phyloP scores from a whole-genome alignment of 305 asterid species.

The Fraxinus albicans region DNA sequence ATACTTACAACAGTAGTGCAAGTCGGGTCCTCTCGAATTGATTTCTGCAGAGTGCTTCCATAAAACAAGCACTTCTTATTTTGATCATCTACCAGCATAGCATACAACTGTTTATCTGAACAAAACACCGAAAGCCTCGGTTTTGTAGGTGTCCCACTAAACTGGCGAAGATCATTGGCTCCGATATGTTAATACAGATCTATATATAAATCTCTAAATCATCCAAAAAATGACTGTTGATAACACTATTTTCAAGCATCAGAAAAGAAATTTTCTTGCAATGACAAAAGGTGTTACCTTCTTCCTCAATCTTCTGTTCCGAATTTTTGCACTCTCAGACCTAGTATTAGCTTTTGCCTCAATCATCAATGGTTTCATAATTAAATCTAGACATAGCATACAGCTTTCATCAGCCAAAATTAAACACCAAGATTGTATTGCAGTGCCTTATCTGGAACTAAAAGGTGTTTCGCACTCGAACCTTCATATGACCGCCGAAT shows the following conservation, averaged over 20 bases:
- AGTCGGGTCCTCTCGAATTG: slow-evolving; percentile 53
- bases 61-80: slow-evolving; percentile 71
- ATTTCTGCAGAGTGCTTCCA: slow-evolving; percentile 76
- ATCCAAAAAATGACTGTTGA: not conserved
- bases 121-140: slow-evolving; percentile 92
- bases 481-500: not conserved
- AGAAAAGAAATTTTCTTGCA: not conserved
- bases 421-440: not conserved
- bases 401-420: not conserved
- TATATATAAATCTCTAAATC: not conserved
- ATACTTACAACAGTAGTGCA: slow-evolving; percentile 60
- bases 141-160: slow-evolving; percentile 62
- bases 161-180: slow-evolving; percentile 39
- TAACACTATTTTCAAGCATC: not conserved
- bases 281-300: slow-evolving; percentile 43
- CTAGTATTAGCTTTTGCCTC: slow-evolving; percentile 55
- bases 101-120: slow-evolving; percentile 77
- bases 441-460: not conserved
- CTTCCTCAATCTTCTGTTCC: slow-evolving; percentile 57
- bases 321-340: slow-evolving; percentile 65
- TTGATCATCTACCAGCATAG: slow-evolving; percentile 76
- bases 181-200: not conserved
- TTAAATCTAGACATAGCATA: slow-evolving; percentile 26
- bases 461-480: no score
- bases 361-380: slow-evolving; percentile 52